Conservation (phyloP, 192 early-diverging fungal species). For the Coemansia sp. region DNA sequence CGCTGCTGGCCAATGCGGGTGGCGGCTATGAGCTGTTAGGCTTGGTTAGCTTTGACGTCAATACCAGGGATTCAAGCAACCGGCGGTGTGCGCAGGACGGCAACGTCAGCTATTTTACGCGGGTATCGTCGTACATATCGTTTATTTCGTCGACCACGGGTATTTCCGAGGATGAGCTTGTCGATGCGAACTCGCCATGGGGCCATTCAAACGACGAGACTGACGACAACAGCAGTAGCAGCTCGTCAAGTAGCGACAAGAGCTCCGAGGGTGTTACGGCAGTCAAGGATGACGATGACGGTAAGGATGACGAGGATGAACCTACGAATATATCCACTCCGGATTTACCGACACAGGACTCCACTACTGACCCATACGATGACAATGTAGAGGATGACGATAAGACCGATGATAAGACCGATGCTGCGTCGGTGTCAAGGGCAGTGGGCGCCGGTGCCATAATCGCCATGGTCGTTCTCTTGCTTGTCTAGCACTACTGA, state of each 20-base stretch:
- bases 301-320: neutral
- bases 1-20: conserved; percentile 21
- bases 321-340: no score
- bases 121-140: conserved; percentile 36
- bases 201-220: conserved; percentile 10
- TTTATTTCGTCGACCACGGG: conserved; percentile 36
- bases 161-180: conserved; percentile 12
- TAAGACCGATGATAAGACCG: neutral
- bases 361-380: no score
- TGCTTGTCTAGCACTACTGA: no score
- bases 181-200: conserved; percentile 10
- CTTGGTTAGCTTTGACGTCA: conserved; percentile 47
- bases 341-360: no score
- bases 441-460: no score
- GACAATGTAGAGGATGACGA: neutral
- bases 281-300: no score
- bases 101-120: conserved; percentile 46
- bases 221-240: neutral
- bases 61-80: conserved; percentile 33
- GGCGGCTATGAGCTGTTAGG: conserved; percentile 34
- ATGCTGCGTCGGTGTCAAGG: no score
- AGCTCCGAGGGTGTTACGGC: no score
- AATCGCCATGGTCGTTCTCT: no score
- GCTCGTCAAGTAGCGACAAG: neutral
- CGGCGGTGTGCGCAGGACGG: conserved; percentile 38